Percentiles rank a stretch among this genome's conserved stretches.
phyloP scores from a whole-genome alignment of 805 yeast genomes.

The Candida palmyrensis region DNA sequence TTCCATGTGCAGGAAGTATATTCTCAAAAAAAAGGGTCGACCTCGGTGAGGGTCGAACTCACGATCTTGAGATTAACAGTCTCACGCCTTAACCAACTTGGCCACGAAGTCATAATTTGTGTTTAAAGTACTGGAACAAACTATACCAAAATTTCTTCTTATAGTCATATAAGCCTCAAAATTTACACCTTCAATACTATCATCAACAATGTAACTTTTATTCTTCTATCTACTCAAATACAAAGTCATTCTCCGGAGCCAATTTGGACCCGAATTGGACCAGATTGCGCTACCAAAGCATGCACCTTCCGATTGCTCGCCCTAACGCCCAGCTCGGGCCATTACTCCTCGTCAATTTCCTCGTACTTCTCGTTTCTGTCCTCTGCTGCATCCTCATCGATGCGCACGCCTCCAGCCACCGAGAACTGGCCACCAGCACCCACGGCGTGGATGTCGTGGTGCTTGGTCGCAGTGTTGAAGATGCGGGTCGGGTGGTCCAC shows the following conservation, averaged over 20 bases:
- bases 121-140: slow-evolving; percentile 3
- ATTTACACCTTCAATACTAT: too few species aligned
- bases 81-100: slow-evolving; percentile 26
- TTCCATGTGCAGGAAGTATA: too few species aligned
- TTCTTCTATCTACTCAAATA: background rate
- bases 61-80: slow-evolving; percentile 23
- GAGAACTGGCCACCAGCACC: slow-evolving; percentile 99
- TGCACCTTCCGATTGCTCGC: too few species aligned
- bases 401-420: slow-evolving; percentile 75
- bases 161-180: background rate
- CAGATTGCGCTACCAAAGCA: too few species aligned
- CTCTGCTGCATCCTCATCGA: slow-evolving; percentile 46
- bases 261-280: too few species aligned
- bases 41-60: slow-evolving; percentile 24
- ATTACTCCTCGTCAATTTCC: slow-evolving; percentile 48
- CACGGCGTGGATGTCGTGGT: slow-evolving; percentile 60
- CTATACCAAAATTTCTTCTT: slow-evolving; percentile 1
- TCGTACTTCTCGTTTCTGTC: slow-evolving; percentile 48
- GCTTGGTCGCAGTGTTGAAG: slow-evolving; percentile 88
- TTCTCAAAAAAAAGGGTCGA: slow-evolving; percentile 12
- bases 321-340: too few species aligned
- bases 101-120: slow-evolving; percentile 19
- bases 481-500: slow-evolving; percentile 85
- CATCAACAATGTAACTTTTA: background rate
- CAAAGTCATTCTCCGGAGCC: background rate